A percentile compares a stretch with the other conserved stretches of the same genome.
Conservation (phyloP, 331 rosid species). For the Malus hybrid region DNA sequence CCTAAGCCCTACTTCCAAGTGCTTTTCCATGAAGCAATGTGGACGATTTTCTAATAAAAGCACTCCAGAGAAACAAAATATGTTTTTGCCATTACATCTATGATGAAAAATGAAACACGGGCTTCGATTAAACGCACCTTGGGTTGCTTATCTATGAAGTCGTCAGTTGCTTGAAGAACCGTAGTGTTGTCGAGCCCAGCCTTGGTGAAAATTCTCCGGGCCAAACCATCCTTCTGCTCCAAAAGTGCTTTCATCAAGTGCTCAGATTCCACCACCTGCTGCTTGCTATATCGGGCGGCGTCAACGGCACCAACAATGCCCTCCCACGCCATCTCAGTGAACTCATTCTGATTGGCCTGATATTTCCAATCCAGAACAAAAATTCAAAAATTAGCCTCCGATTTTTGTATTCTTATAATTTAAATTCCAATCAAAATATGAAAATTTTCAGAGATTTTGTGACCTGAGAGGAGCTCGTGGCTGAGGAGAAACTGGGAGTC, state of each 20-base stretch:
- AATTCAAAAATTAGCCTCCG: background rate
- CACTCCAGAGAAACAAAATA: background rate
- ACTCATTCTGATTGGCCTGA: constrained; percentile 64
- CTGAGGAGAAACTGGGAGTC: constrained; percentile 33
- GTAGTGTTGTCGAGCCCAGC: constrained; percentile 86
- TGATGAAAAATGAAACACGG: background rate
- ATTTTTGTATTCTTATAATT: background rate
- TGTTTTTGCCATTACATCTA: background rate
- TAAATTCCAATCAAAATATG: no score
- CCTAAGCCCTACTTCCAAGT: background rate
- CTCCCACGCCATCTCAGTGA: constrained; percentile 99
- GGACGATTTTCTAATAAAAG: background rate
- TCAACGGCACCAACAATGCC: constrained; percentile 76
- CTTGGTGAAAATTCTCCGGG: constrained; percentile 82
- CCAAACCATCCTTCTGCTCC: constrained; percentile 95
- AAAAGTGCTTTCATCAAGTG: constrained; percentile 93
- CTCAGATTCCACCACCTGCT: constrained; percentile 90
- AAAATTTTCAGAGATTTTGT: no score
- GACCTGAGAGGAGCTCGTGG: constrained; percentile 62
- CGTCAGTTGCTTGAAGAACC: constrained; percentile 81
- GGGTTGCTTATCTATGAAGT: constrained; percentile 77
- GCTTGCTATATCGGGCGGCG: constrained; percentile 69
- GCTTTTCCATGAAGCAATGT: background rate
- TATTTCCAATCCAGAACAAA: background rate
- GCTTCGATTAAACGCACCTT: constrained; percentile 35